Evolutionary conservation across 2,329 filamentous ascomycete genomes (phyloP).

Genomic region (Clonostachys sp.): DNA sequence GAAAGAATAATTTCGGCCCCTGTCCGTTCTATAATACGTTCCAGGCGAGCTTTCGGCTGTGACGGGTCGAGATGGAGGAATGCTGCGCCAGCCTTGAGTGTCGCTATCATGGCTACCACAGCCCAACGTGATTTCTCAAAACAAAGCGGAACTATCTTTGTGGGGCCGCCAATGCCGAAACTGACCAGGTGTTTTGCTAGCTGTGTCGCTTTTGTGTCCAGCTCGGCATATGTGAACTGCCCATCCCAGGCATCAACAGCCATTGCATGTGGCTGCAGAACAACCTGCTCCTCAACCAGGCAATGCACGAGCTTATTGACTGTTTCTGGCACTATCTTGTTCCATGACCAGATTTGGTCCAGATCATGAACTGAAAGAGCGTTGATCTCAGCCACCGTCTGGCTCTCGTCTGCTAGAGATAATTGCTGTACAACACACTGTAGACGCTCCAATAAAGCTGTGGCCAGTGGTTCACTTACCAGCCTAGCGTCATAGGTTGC

Average conservation of each 20-base stretch:
- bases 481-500: no score
- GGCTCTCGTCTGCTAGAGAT: no score
- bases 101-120: constrained; percentile 20
- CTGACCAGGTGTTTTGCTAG: background rate
- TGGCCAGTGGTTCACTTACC: no score
- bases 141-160: constrained; percentile 17
- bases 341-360: background rate
- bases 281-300: constrained; percentile 1
- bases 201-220: background rate
- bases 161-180: background rate
- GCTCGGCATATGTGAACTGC: background rate
- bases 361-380: background rate
- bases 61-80: constrained; percentile 26
- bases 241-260: constrained; percentile 13
- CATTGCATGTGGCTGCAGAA: constrained; percentile 14
- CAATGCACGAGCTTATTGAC: background rate
- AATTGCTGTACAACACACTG: no score
- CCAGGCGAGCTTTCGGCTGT: constrained; percentile 12
- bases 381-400: no score
- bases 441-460: no score
- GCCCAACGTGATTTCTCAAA: constrained; percentile 30
- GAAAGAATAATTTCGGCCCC: constrained; percentile 2
- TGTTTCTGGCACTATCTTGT: background rate
- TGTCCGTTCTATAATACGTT: background rate
- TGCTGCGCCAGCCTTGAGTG: constrained; percentile 24